phyloP scores from a whole-genome alignment of 2,329 filamentous ascomycete species.

The Colletotrichum horii region DNA sequence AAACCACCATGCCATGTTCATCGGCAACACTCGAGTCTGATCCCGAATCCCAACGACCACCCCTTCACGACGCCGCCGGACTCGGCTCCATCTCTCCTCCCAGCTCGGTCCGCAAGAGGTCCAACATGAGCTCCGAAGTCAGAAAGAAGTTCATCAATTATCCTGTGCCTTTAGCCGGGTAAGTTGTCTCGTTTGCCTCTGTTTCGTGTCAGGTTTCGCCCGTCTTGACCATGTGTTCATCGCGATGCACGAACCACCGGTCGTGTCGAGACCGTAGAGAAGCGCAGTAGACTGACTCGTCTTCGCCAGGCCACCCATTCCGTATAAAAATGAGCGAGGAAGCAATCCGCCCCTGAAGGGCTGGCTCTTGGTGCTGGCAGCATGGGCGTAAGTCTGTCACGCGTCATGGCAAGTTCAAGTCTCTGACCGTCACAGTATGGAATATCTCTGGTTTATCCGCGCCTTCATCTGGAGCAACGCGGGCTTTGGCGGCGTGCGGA shows the following conservation, averaged over 20 bases:
- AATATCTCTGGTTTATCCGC: constrained; percentile 59
- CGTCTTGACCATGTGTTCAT: neutral
- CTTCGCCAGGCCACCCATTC: constrained; percentile 37
- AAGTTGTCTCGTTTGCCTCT: constrained; percentile 13
- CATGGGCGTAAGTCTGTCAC: constrained; percentile 53
- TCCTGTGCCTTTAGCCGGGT: constrained; percentile 40
- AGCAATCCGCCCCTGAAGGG: constrained; percentile 66
- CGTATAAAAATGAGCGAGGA: constrained; percentile 50
- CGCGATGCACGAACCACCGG: neutral
- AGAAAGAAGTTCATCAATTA: constrained; percentile 37
- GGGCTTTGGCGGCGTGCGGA: constrained; percentile 64
- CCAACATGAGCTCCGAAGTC: constrained; percentile 17
- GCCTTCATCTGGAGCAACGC: constrained; percentile 66
- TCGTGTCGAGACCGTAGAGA: neutral
- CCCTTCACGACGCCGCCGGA: neutral
- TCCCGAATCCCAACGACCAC: neutral
- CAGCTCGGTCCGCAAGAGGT: neutral
- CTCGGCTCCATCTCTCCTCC: neutral
- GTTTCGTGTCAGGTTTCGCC: neutral
- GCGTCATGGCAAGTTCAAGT: neutral
- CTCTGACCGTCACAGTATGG: constrained; percentile 47
- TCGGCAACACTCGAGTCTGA: neutral
- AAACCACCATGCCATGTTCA: neutral
- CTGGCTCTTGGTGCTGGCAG: constrained; percentile 54
- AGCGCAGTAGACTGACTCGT: neutral